phyloP scores from a whole-genome alignment of 257 asterid species.

The Nyctanthes arbortristis region DNA sequence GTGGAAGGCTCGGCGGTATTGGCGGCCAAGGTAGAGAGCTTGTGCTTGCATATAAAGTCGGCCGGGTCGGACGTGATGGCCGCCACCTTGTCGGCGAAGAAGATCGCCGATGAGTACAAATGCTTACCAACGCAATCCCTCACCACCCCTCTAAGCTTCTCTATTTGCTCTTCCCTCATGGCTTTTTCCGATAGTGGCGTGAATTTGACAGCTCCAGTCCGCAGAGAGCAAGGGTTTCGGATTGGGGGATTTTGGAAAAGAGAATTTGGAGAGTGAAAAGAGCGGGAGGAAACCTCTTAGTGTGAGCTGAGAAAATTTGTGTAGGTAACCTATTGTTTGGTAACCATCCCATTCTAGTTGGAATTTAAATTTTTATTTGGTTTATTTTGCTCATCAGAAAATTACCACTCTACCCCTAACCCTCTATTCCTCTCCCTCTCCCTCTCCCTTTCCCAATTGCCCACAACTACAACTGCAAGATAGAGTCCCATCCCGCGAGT shows the following conservation, averaged over 20 bases:
- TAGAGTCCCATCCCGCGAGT: too few relatives aligned
- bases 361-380: too few relatives aligned
- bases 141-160: constrained; percentile 86
- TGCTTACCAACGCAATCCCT: constrained; percentile 98
- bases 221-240: constrained; percentile 28
- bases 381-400: too few relatives aligned
- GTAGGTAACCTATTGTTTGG: too few relatives aligned
- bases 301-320: too few relatives aligned
- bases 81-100: constrained; percentile 98
- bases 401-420: too few relatives aligned
- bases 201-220: constrained; percentile 4
- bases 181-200: background rate
- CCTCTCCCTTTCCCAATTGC: too few relatives aligned
- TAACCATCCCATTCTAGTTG: too few relatives aligned
- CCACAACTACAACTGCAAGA: too few relatives aligned
- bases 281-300: too few relatives aligned
- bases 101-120: constrained; percentile 91
- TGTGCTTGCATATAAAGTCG: constrained; percentile 98
- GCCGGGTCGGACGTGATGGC: constrained; percentile 95
- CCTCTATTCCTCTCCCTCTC: too few relatives aligned
- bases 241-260: constrained; percentile 20
- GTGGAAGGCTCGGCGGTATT: constrained; percentile 94
- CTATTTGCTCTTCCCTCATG: constrained; percentile 92
- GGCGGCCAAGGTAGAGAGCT: constrained; percentile 93
- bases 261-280: constrained; percentile 30